phyloP scores from a whole-genome alignment of 768 basidiomycete genomes.

The Mycena amicta region DNA sequence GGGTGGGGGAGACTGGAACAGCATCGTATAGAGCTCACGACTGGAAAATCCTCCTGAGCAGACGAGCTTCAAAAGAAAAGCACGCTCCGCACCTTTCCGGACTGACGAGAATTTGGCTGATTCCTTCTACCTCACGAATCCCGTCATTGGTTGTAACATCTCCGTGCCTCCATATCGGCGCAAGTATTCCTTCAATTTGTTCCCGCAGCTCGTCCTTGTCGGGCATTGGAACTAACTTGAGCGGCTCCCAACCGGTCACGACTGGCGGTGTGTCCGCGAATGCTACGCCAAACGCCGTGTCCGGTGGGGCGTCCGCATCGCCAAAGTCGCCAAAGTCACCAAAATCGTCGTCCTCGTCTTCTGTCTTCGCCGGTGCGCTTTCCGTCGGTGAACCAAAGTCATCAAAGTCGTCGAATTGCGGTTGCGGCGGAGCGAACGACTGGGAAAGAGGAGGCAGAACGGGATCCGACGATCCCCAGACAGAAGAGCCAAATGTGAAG shows the following conservation, averaged over 20 bases:
- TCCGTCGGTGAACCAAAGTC: constrained; percentile 66
- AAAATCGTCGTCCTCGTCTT: constrained; percentile 75
- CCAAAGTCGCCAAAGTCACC: constrained; percentile 90
- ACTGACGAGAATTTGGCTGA: constrained; percentile 75
- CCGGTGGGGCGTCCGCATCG: constrained; percentile 47
- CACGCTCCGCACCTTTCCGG: constrained; percentile 78
- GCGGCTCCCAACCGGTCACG: constrained; percentile 56
- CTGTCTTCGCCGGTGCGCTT: constrained; percentile 42
- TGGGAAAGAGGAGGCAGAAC: constrained; percentile 31
- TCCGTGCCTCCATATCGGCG: constrained; percentile 61
- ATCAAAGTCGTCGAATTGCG: constrained; percentile 59
- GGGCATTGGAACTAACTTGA: constrained; percentile 68
- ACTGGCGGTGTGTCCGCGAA: constrained; percentile 43
- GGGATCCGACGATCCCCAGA: constrained; percentile 63
- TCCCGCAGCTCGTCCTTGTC: constrained; percentile 55
- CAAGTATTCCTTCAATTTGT: constrained; percentile 67
- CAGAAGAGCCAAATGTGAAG: constrained; percentile 68
- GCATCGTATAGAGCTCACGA: constrained; percentile 74
- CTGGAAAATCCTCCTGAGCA: too few species aligned
- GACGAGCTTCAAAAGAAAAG: too few species aligned
- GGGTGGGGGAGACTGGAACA: constrained; percentile 72
- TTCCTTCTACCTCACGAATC: constrained; percentile 79
- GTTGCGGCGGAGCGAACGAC: constrained; percentile 25
- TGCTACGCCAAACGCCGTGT: constrained; percentile 40
- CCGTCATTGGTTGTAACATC: constrained; percentile 67